phyloP scores from a whole-genome alignment of 2,329 filamentous ascomycete genomes.

The Aureobasidium subglaciale region DNA sequence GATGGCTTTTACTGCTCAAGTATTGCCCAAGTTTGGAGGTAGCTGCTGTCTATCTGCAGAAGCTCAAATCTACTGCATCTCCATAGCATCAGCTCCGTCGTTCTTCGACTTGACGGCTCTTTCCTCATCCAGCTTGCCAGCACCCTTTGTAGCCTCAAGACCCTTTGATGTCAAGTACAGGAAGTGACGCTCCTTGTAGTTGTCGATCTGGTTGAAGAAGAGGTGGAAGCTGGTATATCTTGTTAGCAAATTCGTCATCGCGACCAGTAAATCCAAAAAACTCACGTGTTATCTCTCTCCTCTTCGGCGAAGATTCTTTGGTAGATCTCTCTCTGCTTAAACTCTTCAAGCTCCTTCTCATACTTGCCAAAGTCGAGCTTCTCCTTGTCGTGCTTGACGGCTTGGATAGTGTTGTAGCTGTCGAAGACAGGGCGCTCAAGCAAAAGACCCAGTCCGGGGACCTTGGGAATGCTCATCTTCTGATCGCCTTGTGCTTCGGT shows the following conservation, averaged over 20 bases:
- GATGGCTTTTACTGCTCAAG: background rate
- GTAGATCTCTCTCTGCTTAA: slow-evolving; percentile 91
- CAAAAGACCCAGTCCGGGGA: slow-evolving; percentile 77
- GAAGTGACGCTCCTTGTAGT: slow-evolving; percentile 43
- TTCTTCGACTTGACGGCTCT: background rate
- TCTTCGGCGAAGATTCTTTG: slow-evolving; percentile 85
- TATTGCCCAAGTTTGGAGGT: background rate
- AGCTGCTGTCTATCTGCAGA: too few species aligned
- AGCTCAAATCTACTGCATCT: background rate
- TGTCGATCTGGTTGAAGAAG: slow-evolving; percentile 46
- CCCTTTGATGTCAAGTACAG: slow-evolving; percentile 45
- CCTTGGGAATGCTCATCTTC: slow-evolving; percentile 86
- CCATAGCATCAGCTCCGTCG: slow-evolving; percentile 3
- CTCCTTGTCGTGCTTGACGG: slow-evolving; percentile 55
- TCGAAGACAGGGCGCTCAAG: slow-evolving; percentile 90
- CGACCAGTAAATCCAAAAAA: slow-evolving; percentile 22
- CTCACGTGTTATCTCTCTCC: slow-evolving; percentile 78
- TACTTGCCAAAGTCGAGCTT: slow-evolving; percentile 73
- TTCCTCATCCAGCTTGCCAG: background rate
- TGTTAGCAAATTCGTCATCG: background rate
- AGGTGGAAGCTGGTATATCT: slow-evolving; percentile 32
- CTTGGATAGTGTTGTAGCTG: slow-evolving; percentile 71
- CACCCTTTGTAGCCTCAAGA: slow-evolving; percentile 33
- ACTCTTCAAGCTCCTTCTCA: slow-evolving; percentile 71
- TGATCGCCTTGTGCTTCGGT: slow-evolving; percentile 62